Conservation (phyloP, 225 moss, liverwort and hornwort species). For the Neckera pumila region DNA sequence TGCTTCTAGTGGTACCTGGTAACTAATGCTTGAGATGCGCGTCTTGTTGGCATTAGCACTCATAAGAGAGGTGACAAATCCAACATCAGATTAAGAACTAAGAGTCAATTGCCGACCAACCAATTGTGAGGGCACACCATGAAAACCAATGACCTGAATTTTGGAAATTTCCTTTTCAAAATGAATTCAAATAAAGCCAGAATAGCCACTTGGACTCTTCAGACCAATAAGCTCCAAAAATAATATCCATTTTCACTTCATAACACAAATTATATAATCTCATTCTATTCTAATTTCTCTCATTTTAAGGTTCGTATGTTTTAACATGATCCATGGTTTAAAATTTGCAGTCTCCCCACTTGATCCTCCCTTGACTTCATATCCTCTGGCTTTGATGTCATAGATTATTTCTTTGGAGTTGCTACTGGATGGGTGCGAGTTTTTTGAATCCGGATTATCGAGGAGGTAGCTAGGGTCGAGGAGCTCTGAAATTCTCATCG, state of each 20-base stretch:
- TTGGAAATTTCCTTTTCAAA: not conserved
- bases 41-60: not conserved
- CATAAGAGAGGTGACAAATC: not conserved
- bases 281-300: not conserved
- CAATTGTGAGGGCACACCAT: not conserved
- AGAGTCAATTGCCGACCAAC: not conserved
- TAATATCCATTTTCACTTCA: not conserved
- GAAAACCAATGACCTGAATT: not conserved
- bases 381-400: not conserved
- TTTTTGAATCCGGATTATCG: not conserved
- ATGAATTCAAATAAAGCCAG: too few species aligned
- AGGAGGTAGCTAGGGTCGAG: not conserved
- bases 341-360: not conserved
- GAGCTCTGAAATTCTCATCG: not conserved
- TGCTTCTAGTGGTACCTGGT: not conserved
- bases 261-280: not conserved
- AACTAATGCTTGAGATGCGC: not conserved
- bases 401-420: not conserved
- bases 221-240: not conserved
- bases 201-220: not conserved
- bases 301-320: not conserved
- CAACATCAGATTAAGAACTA: not conserved
- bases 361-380: not conserved
- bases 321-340: not conserved
- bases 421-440: not conserved